Evolutionary conservation across 1,284 basidiomycete species (phyloP).

Genomic region (Microbotryum scabiosae): DNA sequence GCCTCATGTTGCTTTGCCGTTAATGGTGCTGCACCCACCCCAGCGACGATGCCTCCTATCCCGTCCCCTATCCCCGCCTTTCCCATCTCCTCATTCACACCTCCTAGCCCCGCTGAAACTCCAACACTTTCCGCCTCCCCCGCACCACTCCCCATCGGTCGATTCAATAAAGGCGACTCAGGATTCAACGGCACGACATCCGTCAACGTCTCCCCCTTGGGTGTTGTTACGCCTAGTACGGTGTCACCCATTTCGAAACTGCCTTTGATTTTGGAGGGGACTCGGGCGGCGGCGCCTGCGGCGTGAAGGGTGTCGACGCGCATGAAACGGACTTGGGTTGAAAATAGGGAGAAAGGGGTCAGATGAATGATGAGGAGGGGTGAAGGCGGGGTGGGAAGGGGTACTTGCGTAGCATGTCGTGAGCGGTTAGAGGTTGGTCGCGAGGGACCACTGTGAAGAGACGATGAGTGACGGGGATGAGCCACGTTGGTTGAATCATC

Average conservation of each 20-base stretch:
- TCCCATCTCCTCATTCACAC: neutral
- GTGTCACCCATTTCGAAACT: constrained; percentile 1
- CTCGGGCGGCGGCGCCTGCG: constrained; percentile 58
- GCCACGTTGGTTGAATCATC: neutral
- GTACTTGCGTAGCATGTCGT: constrained; percentile 76
- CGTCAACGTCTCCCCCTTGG: constrained; percentile 25
- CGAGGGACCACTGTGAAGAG: constrained; percentile 56
- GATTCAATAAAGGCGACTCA: neutral
- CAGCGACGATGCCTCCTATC: constrained; percentile 8
- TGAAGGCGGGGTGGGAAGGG: neutral
- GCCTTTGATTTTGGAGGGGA: constrained; percentile 55
- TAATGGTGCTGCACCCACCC: too few relatives aligned
- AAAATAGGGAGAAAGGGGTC: neutral
- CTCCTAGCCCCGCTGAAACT: neutral
- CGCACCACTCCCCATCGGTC: too few relatives aligned
- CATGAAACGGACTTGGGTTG: constrained; percentile 65
- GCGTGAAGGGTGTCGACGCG: constrained; percentile 73
- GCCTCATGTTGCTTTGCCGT: constrained; percentile 28
- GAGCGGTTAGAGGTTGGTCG: constrained; percentile 76
- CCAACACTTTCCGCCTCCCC: too few relatives aligned
- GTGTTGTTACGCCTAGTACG: constrained; percentile 26
- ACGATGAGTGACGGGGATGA: neutral
- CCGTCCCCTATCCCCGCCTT: constrained; percentile 14
- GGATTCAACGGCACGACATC: neutral
- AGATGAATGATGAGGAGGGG: neutral